phyloP scores from a whole-genome alignment of 371 early-diverging fungal species.

The Cokeromyces recurvatus region DNA sequence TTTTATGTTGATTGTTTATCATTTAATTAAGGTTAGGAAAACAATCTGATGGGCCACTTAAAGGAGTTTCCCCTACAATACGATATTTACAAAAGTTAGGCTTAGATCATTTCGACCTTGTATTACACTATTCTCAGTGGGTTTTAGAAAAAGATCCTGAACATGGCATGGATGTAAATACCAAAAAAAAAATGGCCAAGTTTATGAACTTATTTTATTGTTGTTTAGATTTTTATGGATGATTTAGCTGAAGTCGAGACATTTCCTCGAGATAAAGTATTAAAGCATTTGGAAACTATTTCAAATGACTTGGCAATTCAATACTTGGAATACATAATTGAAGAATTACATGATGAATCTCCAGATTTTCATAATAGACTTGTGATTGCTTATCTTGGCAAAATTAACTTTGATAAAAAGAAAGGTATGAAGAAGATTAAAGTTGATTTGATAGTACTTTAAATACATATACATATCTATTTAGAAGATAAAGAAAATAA shows the following conservation, averaged over 20 bases:
- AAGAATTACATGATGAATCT: constrained; percentile 59
- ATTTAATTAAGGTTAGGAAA: constrained; percentile 26
- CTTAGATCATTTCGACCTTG: constrained; percentile 69
- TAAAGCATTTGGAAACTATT: constrained; percentile 56
- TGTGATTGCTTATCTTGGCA: constrained; percentile 64
- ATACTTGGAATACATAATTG: constrained; percentile 79
- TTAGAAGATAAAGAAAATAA: constrained; percentile 10
- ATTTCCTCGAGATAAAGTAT: constrained; percentile 48
- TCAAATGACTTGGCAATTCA: constrained; percentile 60
- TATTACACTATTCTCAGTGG: constrained; percentile 78
- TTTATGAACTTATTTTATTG: neutral
- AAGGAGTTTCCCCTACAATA: constrained; percentile 65
- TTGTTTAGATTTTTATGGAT: constrained; percentile 69
- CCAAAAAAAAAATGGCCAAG: neutral
- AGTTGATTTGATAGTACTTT: neutral
- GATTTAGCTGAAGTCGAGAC: constrained; percentile 57
- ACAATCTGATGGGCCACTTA: constrained; percentile 48
- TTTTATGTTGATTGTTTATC: neutral
- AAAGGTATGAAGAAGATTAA: neutral
- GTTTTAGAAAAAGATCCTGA: constrained; percentile 64
- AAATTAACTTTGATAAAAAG: constrained; percentile 27
- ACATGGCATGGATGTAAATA: constrained; percentile 72
- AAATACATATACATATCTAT: too few relatives aligned
- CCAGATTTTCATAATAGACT: constrained; percentile 81
- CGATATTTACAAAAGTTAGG: constrained; percentile 75